Evolutionary conservation across 495 filamentous ascomycete species (phyloP).

Genomic region (Geoglossum glabrum): DNA sequence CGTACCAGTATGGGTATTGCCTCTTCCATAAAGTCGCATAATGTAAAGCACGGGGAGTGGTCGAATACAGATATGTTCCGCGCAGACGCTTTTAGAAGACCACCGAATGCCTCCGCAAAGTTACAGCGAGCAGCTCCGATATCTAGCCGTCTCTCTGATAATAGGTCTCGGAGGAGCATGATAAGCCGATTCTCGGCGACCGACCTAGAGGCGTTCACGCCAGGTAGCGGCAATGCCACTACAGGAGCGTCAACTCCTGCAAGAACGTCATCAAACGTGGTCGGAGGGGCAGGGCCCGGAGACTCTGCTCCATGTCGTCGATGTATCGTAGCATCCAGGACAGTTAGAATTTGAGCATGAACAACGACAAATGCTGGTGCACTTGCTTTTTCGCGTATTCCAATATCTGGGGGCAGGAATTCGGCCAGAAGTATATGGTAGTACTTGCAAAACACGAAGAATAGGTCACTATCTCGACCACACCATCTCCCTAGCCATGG

Average conservation of each 20-base stretch:
- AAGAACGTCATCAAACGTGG: conserved; percentile 54
- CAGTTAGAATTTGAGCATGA: conserved; percentile 64
- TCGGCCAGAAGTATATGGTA: conserved; percentile 69
- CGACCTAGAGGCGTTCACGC: conserved; percentile 46
- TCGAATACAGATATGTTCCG: conserved; percentile 65
- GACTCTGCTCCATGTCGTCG: conserved; percentile 25
- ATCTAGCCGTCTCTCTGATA: conserved; percentile 36
- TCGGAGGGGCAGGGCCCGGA: conserved; percentile 31
- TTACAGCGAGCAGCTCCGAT: conserved; percentile 36
- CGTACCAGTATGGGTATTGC: conserved; percentile 37
- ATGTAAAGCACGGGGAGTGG: conserved; percentile 71
- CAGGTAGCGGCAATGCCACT: conserved; percentile 42
- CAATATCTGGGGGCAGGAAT: conserved; percentile 46
- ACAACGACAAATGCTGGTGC: conserved; percentile 69
- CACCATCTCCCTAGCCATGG: conserved; percentile 75
- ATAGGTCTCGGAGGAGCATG: conserved; percentile 67
- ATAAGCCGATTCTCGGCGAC: conserved; percentile 90
- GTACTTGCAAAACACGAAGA: conserved; percentile 87
- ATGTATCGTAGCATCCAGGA: conserved; percentile 74
- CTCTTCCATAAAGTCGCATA: conserved; percentile 89
- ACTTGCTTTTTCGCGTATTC: conserved; percentile 39
- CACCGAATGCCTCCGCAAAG: conserved; percentile 63
- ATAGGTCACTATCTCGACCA: conserved; percentile 77
- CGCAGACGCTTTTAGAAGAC: conserved; percentile 50
- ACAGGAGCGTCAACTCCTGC: conserved; percentile 51